Conservation (phyloP, 345 rosid genomes). For the Syzygium grande region DNA sequence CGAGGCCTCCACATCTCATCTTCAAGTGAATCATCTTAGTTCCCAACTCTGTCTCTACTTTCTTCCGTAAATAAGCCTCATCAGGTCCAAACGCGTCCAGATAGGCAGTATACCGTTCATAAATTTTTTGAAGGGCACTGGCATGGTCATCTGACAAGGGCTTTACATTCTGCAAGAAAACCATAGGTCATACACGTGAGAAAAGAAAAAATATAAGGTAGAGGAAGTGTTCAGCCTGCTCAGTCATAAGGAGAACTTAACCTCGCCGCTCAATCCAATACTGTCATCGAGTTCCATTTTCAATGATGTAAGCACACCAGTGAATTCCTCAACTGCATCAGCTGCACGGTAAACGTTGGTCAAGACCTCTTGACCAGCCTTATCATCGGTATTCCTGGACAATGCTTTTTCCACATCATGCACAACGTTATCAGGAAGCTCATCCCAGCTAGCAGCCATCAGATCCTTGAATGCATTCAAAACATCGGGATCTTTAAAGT, state of each 20-base stretch:
- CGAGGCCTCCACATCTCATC: constrained; percentile 93
- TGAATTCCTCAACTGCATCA: constrained; percentile 85
- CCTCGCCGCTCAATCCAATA: constrained; percentile 90
- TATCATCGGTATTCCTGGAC: constrained; percentile 55
- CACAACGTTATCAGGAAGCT: constrained; percentile 42
- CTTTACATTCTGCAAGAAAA: constrained; percentile 54
- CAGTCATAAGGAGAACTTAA: constrained; percentile 5
- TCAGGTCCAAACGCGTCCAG: constrained; percentile 70
- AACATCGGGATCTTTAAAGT: constrained; percentile 46
- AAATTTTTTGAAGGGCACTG: constrained; percentile 46
- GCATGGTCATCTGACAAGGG: constrained; percentile 44
- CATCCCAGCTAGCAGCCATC: constrained; percentile 82
- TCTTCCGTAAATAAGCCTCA: constrained; percentile 70
- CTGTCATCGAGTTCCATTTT: constrained; percentile 90
- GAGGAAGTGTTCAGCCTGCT: neutral
- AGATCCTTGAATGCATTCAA: constrained; percentile 60
- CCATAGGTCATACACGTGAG: constrained; percentile 1
- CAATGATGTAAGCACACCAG: constrained; percentile 54
- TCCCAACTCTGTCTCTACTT: constrained; percentile 90
- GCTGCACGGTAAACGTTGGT: constrained; percentile 66
- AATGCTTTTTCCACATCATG: constrained; percentile 47
- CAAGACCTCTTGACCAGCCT: constrained; percentile 68
- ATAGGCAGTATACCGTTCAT: constrained; percentile 54
- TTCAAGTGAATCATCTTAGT: constrained; percentile 91
- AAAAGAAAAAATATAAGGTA: neutral